Evolutionary conservation across 2,329 filamentous ascomycete species (phyloP).

Genomic region (Blastomyces parvus): DNA sequence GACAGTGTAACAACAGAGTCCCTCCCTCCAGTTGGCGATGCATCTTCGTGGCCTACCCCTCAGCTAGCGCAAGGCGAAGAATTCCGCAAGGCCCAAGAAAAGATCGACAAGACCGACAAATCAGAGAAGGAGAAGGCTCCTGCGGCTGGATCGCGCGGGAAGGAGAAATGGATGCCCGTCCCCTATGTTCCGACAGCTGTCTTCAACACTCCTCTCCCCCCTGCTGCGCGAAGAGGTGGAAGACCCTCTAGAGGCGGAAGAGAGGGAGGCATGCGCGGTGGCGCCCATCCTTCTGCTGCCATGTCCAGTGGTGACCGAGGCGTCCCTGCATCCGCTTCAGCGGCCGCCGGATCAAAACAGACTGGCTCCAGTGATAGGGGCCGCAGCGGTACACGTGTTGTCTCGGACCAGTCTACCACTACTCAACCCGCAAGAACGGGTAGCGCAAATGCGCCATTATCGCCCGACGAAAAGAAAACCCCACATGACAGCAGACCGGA

Average conservation of each 20-base stretch:
- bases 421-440: slow-evolving; percentile 29
- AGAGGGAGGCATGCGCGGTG: slow-evolving; percentile 40
- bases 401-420: slow-evolving; percentile 33
- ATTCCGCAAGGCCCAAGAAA: slow-evolving; percentile 61
- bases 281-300: slow-evolving; percentile 27
- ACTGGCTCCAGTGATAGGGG: slow-evolving; percentile 26
- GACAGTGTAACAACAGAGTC: slow-evolving; percentile 16
- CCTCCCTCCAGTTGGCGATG: slow-evolving; percentile 63
- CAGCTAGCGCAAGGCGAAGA: slow-evolving; percentile 68
- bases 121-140: slow-evolving; percentile 53
- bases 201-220: slow-evolving; percentile 69
- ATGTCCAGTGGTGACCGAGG: slow-evolving; percentile 27
- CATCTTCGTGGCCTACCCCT: slow-evolving; percentile 80
- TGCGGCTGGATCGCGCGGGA: slow-evolving; percentile 50
- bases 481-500: slow-evolving; percentile 22
- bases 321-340: slow-evolving; percentile 22
- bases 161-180: slow-evolving; percentile 78
- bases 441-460: slow-evolving; percentile 24
- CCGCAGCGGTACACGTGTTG: slow-evolving; percentile 28
- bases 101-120: slow-evolving; percentile 44
- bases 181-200: slow-evolving; percentile 74
- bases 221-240: slow-evolving; percentile 45
- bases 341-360: slow-evolving; percentile 25
- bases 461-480: slow-evolving; percentile 27
- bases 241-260: slow-evolving; percentile 48